phyloP scores from a whole-genome alignment of 2,329 filamentous ascomycete genomes.

The Alternaria sp. region DNA sequence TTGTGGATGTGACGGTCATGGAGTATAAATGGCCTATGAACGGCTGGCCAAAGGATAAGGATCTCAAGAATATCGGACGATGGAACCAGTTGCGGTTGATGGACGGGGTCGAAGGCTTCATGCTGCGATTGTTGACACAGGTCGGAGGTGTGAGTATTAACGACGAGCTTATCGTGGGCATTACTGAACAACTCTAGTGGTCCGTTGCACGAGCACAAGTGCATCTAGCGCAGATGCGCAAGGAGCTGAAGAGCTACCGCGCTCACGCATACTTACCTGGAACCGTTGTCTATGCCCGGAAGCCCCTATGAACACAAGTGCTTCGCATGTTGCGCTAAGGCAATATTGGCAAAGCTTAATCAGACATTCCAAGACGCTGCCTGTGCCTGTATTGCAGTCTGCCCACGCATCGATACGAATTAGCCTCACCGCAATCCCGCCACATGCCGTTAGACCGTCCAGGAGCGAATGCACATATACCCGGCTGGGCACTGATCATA shows the following conservation, averaged over 20 bases:
- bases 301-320: constrained; percentile 35
- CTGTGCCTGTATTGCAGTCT: not conserved
- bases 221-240: constrained; percentile 50
- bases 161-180: not conserved
- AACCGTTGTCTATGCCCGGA: constrained; percentile 49
- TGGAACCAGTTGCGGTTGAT: constrained; percentile 51
- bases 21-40: constrained; percentile 50
- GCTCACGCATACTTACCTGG: constrained; percentile 50
- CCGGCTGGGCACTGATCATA: not conserved
- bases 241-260: constrained; percentile 43
- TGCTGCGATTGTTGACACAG: constrained; percentile 48
- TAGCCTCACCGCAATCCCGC: not conserved
- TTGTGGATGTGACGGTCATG: constrained; percentile 46
- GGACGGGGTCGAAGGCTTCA: constrained; percentile 51
- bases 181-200: constrained; percentile 31
- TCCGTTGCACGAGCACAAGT: constrained; percentile 46
- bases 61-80: constrained; percentile 47
- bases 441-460: too few relatives aligned
- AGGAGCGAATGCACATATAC: not conserved
- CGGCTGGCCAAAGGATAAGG: constrained; percentile 43
- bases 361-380: not conserved
- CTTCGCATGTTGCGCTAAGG: not conserved
- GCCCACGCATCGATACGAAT: not conserved
- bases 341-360: not conserved
- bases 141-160: constrained; percentile 40